These are phyloP conservation scores for Plectosphaerella sp. DNA, from an alignment of 2,329 filamentous ascomycete genomes.

Conservation along the genomic window DNA sequence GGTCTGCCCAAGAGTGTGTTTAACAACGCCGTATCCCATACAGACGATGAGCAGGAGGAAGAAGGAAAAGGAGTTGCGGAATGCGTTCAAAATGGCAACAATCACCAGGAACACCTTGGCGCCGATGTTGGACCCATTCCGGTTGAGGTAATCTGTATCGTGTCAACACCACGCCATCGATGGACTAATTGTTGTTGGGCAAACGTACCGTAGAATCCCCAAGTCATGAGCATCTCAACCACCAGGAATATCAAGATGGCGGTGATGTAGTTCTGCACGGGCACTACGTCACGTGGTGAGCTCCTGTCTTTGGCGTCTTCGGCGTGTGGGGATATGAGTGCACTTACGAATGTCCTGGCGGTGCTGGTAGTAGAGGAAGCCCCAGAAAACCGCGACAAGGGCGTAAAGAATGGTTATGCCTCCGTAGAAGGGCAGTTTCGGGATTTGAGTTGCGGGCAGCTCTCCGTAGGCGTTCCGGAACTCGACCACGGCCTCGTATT, in stretches of 20 bases:
- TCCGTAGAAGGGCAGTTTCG: constrained; percentile 95
- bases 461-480: constrained; percentile 97
- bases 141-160: constrained; percentile 77
- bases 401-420: constrained; percentile 92
- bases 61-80: constrained; percentile 95
- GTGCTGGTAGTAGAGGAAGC: constrained; percentile 91
- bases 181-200: not conserved
- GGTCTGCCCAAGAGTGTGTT: constrained; percentile 82
- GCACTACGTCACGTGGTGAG: constrained; percentile 46
- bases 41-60: constrained; percentile 97
- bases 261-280: constrained; percentile 98
- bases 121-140: constrained; percentile 76
- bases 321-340: not conserved
- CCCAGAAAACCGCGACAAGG: constrained; percentile 83
- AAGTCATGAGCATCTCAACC: constrained; percentile 95
- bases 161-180: constrained; percentile 24
- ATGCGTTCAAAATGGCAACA: constrained; percentile 90
- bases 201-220: constrained; percentile 83
- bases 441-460: constrained; percentile 89
- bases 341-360: constrained; percentile 77
- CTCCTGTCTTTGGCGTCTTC: not conserved
- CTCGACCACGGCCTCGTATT: constrained; percentile 78
- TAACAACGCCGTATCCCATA: constrained; percentile 99
- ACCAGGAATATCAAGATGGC: constrained; percentile 93
- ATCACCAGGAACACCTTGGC: constrained; percentile 84